Base-by-base conservation (phyloP, 306 rosid genomes). In the Prunus persica region DNA sequence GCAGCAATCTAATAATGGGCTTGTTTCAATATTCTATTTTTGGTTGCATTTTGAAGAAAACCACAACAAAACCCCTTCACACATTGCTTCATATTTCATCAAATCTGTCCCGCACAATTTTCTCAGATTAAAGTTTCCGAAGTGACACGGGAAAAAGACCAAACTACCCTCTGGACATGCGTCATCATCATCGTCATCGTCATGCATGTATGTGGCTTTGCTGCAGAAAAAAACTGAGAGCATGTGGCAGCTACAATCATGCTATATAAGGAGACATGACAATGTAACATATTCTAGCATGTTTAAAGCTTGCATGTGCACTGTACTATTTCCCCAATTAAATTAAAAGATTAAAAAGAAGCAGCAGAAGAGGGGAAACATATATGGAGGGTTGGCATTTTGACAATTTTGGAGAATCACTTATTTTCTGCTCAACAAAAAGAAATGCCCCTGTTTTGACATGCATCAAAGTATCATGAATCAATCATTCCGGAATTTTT, bases 261-360 rank as follows among this genome's bases (percentile, higher is more conserved):
- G 82, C 86, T 56, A 46, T 45, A 66, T 45, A 65, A 74, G 67
- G 75, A 68, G 81, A 74, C 81, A 82, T 70, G 82, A 78, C 79
- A 64, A 78, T 79, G 65, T 67, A 55, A 72, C 76, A 77, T 82
- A 77, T 76, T 74, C 65, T 78, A 77, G 70, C 86, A 81, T 83
- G 78, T 75, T 77, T 80, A 86, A 84, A 82, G 82, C 79, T 67
- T 51, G 88, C 90, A 88, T 88, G 89, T 89, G 96, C 82, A 46
- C 50, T 79, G 83, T 84, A 84, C 87, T 72, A 78, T 82, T 20
- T 34, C 6, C 41, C 52, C 79, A 27, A 75, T 82, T 80, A 63
- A 56, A 54, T 68, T 60, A 22, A 8, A 32, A 11, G 57, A 67
- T 52, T 52, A 10, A 75, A 76, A 57, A 55, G 70, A 63, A 78